These are phyloP conservation scores for Naganishia vaughanmartiniae DNA, from an alignment of 768 basidiomycete species.

Conservation along the genomic window DNA sequence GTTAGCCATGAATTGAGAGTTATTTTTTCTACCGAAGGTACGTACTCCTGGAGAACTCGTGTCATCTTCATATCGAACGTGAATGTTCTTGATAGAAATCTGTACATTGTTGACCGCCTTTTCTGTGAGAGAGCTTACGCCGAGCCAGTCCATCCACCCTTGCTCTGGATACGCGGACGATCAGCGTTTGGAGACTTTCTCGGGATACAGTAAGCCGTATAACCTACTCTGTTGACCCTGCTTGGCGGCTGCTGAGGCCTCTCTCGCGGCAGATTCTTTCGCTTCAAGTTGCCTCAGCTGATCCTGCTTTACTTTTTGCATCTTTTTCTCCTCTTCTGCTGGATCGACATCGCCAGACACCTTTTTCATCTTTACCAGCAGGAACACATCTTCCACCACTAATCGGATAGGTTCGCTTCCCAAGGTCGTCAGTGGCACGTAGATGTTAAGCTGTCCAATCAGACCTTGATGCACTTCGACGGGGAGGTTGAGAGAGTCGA, in stretches of 20 bases:
- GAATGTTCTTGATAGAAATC: conserved; percentile 91
- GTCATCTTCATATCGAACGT: conserved; percentile 93
- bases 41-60: conserved; percentile 88
- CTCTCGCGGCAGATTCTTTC: conserved; percentile 56
- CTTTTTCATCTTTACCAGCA: conserved; percentile 71
- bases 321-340: conserved; percentile 77
- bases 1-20: no score
- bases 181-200: neutral
- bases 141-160: conserved; percentile 56
- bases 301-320: conserved; percentile 82
- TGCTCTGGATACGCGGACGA: neutral
- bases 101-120: conserved; percentile 96
- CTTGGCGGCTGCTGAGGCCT: conserved; percentile 38
- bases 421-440: conserved; percentile 10
- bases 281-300: conserved; percentile 80
- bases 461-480: conserved; percentile 90
- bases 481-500: conserved; percentile 93
- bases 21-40: no score
- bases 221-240: conserved; percentile 47
- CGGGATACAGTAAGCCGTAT: no score
- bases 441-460: conserved; percentile 12
- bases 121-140: conserved; percentile 65
- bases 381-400: conserved; percentile 86
- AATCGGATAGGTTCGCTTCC: conserved; percentile 73
- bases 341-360: conserved; percentile 67